Base-by-base conservation (phyloP, 169 alveolate genomes). In the Eimeria maxima region DNA sequence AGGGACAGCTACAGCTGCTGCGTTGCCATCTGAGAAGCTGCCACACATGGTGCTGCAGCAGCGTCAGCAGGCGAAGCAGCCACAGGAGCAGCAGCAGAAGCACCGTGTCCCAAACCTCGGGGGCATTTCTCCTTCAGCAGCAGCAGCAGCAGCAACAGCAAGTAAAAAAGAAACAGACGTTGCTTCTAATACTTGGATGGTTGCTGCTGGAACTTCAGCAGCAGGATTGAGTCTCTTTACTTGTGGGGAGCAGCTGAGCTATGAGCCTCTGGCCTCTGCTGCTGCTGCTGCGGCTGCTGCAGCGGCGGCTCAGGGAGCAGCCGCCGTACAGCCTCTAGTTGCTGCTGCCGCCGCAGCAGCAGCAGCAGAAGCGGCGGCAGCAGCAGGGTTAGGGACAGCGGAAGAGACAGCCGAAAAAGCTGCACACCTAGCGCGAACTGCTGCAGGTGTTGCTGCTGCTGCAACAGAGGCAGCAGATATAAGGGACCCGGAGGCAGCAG, bases 211-310 rank as follows among this genome's bases (percentile, higher is more conserved):
- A 76, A 18, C 87, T 38, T 50, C 87, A 42, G 87, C 60, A 76
- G 87, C 50, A 76, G 50, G 87, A 50, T 76, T 76, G 20, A 33
- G 87, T 27, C 55, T 76, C 18, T 6, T 78, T 27, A 13, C 89
- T 1, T 44, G 67, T 45, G 13, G 65, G n/a, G 63, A 78, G 67
- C 89, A 78, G 65, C 38, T 78, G 38, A 22, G 69, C 33, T 78
- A 78, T 78, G 89, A 78, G 65, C 89, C 89, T 20, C 89, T 78
- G 14, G 89, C 89, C 0, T 13, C 89, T 45, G 89, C 89, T 45
- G 89, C 89, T 20, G 89, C 89, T 16, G 89, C 63, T 16, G 89
- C 89, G 7, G 89, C 89, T 29, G 89, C 89, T 78, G 89, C 47
- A 14, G 89, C 89, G 16, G 84, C 84, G 4, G 67, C 60, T 20